Evolutionary conservation across 2,329 filamentous ascomycete genomes (phyloP), one percentile per base, ranked within the genome.

Genomic region (Nemania serpens): DNA sequence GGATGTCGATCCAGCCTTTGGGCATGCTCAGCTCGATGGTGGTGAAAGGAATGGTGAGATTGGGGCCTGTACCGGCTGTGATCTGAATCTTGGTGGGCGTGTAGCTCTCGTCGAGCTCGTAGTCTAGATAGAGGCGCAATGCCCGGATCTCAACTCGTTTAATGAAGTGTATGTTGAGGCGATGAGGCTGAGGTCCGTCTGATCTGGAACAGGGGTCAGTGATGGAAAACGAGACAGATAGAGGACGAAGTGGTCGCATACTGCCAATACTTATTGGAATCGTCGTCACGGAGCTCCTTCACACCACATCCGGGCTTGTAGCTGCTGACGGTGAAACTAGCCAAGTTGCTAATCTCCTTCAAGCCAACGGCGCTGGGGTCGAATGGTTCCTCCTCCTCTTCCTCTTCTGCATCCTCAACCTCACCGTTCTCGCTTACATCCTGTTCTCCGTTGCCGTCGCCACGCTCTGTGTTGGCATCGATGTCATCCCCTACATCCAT

Each of bases 1-100:
- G 87, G 0, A 97, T 89, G 73, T 96, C 90, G 58, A 97, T 89
- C 95, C 95, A 99, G 7, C 95, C 95, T 45, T 88, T 84, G 0
- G 94, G 94, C 60, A 87, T 88, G 65, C 88, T 86, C 22, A 97
- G 88, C 65, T 86, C 84, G 82, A 97, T 89, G 22, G 88, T 88
- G 1, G 88, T 88, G 75, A 97, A 98, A 64, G 95, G 90, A 55
- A 96, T 89, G 10, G 98, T 85, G 71, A 96, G 93, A 75, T 98
- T 95, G 66, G 93, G 90, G 46, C 93, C 92, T 65, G 92, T 97
- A 12, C 95, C 95, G 0, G 93, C 94, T 39, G 90, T 86, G 73
- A 98, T 93, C 48, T 90, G 81, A 70, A 99, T 96, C 70, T 93
- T 91, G 1, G 93, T 98, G 0, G 95, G 95, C 2, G 95, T 99